Conservation (phyloP, 176 grass and related monocot species). For the Phoenix roebelenii region DNA sequence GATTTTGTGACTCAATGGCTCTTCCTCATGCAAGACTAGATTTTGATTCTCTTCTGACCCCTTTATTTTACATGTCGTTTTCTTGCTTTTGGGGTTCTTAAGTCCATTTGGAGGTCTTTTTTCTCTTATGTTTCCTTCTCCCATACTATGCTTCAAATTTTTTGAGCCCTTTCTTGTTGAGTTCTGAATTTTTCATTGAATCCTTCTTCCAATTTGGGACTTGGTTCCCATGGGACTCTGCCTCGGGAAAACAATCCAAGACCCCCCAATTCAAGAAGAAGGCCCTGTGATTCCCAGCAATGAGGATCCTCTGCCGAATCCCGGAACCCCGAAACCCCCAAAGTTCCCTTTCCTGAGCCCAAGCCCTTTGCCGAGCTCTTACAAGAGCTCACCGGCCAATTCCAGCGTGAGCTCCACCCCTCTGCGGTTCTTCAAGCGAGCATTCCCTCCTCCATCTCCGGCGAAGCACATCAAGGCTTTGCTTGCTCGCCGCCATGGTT, state of each 20-base stretch:
- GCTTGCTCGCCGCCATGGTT: constrained; percentile 78
- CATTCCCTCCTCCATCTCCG: constrained; percentile 88
- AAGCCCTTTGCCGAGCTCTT: constrained; percentile 65
- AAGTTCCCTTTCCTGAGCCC: constrained; percentile 84
- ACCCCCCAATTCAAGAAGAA: constrained; percentile 38
- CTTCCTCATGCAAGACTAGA: not conserved
- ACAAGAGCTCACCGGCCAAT: constrained; percentile 92
- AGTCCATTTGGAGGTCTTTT: not conserved
- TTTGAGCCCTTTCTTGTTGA: not conserved
- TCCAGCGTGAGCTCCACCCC: constrained; percentile 76
- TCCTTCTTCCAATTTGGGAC: not conserved
- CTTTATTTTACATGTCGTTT: no score
- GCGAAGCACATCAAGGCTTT: constrained; percentile 98
- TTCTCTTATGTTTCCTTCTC: no score
- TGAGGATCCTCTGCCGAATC: constrained; percentile 32
- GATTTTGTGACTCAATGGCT: not conserved
- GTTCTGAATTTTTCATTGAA: not conserved
- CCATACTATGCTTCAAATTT: not conserved
- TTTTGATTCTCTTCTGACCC: not conserved
- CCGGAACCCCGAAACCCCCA: constrained; percentile 58
- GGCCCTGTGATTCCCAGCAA: constrained; percentile 23
- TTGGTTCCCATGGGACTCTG: constrained; percentile 72
- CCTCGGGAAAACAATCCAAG: constrained; percentile 62
- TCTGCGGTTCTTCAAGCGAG: constrained; percentile 71
- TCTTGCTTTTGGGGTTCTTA: no score